Base-by-base conservation (phyloP, 169 alveolate genomes). In the Plasmodium gallinaceum region DNA sequence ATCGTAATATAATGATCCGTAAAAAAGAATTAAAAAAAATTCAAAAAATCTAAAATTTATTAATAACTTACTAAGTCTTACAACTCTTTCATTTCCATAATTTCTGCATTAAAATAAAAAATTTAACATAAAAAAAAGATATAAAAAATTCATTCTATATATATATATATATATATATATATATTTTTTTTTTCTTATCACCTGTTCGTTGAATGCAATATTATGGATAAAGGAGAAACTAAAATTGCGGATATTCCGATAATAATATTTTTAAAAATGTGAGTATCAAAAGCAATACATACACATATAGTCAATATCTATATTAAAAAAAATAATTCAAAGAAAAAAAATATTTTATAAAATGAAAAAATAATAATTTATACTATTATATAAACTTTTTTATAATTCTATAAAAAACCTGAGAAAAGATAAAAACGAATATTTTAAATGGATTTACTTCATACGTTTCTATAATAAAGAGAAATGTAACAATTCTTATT, bases 251-350 rank as follows among this genome's bases (percentile, higher is more conserved):
- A 80, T 57, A 80, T 80, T 5, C 90, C 90, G n/a, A 80, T 58
- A 80, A 80, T 80, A 66, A 80, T 80, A 62, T 80, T 80, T 80
- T 80, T 80, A 68, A 80, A 80, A 80, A 80, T 80, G 62, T 69
- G 90, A 5, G 83, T 80, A 69, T 80, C 90, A 48, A 80, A 80
- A 42, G 90, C 90, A 18, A 80, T 80, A 72, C 90, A 61, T 37
- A 80, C 83, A 48, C 90, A 80, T 80, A 80, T 80, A 14, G 90
- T 80, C 90, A 80, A 52, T 66, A 80, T 68, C 90, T 80, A 66
- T 69, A 64, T 18, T 8, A 18, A 45, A 18, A 16, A 42, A 16
- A 0, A 32, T n/a, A 45, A 45, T 48, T 9, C 16, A 69, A 16
- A 42, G 52, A 18, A 68, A 7, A 68, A 7, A 8, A 16, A 65